A percentile compares a stretch with the other conserved stretches of the same genome.
Evolutionary conservation across 148 eudicot genomes (phyloP).

Genomic region (Cornus florida): DNA sequence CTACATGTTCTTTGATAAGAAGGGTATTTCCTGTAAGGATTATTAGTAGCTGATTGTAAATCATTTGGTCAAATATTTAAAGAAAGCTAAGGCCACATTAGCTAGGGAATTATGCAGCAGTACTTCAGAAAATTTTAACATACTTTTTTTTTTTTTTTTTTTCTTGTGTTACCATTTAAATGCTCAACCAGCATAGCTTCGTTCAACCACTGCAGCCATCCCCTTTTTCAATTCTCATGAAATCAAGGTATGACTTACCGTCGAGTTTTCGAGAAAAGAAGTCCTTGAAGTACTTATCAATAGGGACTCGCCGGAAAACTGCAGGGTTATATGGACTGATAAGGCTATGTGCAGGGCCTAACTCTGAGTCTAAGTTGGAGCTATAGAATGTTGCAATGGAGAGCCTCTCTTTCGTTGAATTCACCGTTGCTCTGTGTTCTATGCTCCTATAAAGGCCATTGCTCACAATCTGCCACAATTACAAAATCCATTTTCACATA

Average conservation of each 20-base stretch:
- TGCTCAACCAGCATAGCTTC: background rate
- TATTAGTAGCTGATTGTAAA: no score
- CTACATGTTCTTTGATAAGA: no score
- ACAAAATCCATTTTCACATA: background rate
- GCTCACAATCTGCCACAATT: conserved; percentile 43
- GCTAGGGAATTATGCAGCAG: no score
- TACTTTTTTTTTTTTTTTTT: no score
- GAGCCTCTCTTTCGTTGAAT: conserved; percentile 44
- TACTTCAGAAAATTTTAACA: no score
- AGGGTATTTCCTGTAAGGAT: no score
- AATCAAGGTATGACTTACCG: conserved; percentile 48
- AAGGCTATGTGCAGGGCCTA: conserved; percentile 59
- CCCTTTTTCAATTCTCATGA: conserved; percentile 29
- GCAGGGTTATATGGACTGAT: conserved; percentile 41
- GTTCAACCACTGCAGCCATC: background rate
- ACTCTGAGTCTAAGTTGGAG: conserved; percentile 30
- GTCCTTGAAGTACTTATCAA: conserved; percentile 36
- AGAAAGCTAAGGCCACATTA: no score
- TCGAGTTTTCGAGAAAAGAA: conserved; percentile 44
- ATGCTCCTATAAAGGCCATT: conserved; percentile 58
- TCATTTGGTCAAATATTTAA: no score
- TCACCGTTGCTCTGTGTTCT: conserved; percentile 64
- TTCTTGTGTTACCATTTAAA: no score
- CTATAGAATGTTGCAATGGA: conserved; percentile 60
- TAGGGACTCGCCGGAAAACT: conserved; percentile 26